Base-by-base conservation (phyloP, 176 grass and related monocot genomes). In the Musa beccarii region DNA sequence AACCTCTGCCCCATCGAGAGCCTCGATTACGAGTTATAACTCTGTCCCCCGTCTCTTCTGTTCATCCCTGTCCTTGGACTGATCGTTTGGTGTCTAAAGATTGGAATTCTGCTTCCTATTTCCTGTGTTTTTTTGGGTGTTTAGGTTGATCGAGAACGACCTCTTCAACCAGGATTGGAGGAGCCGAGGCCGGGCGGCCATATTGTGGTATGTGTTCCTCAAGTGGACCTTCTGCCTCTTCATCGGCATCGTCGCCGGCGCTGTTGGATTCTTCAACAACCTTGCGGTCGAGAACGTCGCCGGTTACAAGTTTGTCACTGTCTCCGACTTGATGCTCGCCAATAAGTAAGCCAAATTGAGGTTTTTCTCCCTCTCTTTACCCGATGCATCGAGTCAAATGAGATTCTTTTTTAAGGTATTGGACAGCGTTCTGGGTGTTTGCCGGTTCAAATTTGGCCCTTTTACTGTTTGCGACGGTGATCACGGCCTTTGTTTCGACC, bases 121-220 rank as follows among this genome's bases (percentile, higher is more conserved):
- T 21, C n/a, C 25, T 54, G 23, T 3, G 14, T 73, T 25, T 24
- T 52, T 53, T 53, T 52, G 63, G 21, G 23, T 16, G 24, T 25
- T 9, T 77, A 96, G 93, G 81, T 88, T 96, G 54, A 88, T 93
- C 3, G 90, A 98, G 88, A 98, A 85, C 73, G 90, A 98, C 51
- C 81, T 98, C 64, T 93, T 98, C 88, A 89, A 87, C 19, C 90
- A 91, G 84, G 88, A 98, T 78, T 98, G 94, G 94, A 80, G 94
- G 69, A 89, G 78, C 82, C 79, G 86, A 69, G 78, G 79, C 9
- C 87, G 84, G 25, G 74, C 75, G 1, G 80, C 81, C 66, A 89
- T 85, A 80, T 81, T 93, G 8, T 74, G 75, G 74, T 98, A 93
- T 75, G 84, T 98, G 49, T 77, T 87, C 26, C 83, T 98, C 78